Base-by-base conservation (phyloP, 2,329 filamentous ascomycete species). In the Trichophaea hybrida region DNA sequence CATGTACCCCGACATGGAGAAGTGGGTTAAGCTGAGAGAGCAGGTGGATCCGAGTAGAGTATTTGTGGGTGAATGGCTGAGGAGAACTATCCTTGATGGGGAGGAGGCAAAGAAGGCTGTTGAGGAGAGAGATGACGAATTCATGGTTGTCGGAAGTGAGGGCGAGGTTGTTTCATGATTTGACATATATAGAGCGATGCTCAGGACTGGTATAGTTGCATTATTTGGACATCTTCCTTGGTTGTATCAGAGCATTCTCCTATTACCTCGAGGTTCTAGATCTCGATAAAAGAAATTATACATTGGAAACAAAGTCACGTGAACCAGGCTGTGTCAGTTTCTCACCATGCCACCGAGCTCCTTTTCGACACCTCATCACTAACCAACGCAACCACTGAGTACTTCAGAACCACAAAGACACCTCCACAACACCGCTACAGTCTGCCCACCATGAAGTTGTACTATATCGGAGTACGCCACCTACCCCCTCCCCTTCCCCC, bases 21-120 rank as follows among this genome's bases (percentile, higher is more conserved):
- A 79, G 51, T 95, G 85, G 79, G 75, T 85, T 44, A 74, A 76
- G 33, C 77, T 94, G 5, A 78, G 89, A 57, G 77, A 84, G 61
- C 76, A 81, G 56, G 82, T 80, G 37, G 88, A 95, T 69, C 84
- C 85, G 0, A 81, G 89, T 62, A 88, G 88, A 59, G 84, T 94
- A 79, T 95, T 95, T 72, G 77, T 91, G 12, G 91, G 91, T 1
- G 83, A 89, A 53, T 98, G 91, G 91, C 88, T 96, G 72, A 78
- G 85, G 33, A 78, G 84, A 55, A 80, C 81, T 67, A 74, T 95
- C 8, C 71, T 80, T 51, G 70, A 76, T 1, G 65, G 66, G 1
- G 61, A 68, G 48, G 66, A 59, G 32, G 34, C 53, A 6, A 31
- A 7, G 7, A 32, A 8, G n/a, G 53, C 53, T 1, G 51, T 33